phyloP scores from a whole-genome alignment of 139 green algal genomes.

The Zygnema cylindricum region DNA sequence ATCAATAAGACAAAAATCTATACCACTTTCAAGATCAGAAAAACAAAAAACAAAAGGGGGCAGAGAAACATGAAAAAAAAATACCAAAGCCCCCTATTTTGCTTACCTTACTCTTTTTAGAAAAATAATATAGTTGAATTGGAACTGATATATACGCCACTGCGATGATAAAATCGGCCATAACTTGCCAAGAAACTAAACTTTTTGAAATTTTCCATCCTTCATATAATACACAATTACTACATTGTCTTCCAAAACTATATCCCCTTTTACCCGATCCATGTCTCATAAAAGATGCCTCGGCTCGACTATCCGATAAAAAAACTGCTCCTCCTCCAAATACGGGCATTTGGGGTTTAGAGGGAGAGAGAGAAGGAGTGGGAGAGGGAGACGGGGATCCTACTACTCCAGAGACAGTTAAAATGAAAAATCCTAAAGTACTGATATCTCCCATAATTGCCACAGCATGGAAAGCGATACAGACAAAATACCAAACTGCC shows the following conservation, averaged over 20 bases:
- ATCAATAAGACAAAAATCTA: not conserved
- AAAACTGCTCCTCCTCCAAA: slow-evolving; percentile 5
- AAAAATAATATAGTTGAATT: slow-evolving; percentile 29
- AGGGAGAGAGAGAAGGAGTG: no score
- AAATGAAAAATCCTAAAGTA: not conserved
- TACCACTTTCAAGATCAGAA: not conserved
- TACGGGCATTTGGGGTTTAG: no score
- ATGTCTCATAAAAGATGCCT: not conserved
- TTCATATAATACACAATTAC: not conserved
- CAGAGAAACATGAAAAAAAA: no score
- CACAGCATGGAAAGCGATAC: not conserved
- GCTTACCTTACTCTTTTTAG: not conserved
- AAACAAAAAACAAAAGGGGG: not conserved
- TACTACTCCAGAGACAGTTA: not conserved
- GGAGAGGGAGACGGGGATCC: not conserved
- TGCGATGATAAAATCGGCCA: slow-evolving; percentile 20
- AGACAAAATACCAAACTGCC: not conserved
- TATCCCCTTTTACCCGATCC: not conserved
- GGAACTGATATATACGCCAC: slow-evolving; percentile 32
- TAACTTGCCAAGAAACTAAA: slow-evolving; percentile 24
- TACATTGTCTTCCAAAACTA: not conserved
- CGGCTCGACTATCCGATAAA: not conserved
- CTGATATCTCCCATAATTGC: slow-evolving; percentile 4
- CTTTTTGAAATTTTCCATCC: not conserved
- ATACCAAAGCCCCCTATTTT: not conserved